Evolutionary conservation across 2,329 filamentous ascomycete species (phyloP).

Genomic region (Cercospora sp.): DNA sequence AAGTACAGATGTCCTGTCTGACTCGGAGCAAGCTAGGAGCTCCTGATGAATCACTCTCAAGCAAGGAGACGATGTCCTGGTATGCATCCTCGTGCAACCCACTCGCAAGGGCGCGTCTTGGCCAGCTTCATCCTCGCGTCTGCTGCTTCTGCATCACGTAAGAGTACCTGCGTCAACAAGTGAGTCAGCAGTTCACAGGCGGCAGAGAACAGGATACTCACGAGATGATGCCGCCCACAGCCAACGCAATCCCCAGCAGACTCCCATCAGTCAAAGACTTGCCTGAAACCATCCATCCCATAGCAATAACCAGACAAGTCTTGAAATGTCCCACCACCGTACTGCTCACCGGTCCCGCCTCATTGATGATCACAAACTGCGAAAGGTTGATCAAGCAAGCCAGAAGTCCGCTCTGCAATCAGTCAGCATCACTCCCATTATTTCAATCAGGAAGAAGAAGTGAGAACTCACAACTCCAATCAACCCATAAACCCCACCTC

Average conservation of each 20-base stretch:
- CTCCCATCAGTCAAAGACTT: conserved; percentile 34
- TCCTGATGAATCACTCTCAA: neutral
- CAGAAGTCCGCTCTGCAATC: conserved; percentile 63
- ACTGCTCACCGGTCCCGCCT: conserved; percentile 38
- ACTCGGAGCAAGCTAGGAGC: neutral
- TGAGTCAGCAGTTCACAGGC: conserved; percentile 6
- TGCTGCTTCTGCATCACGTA: conserved; percentile 23
- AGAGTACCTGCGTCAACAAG: conserved; percentile 20
- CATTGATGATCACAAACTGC: conserved; percentile 40
- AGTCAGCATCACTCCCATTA: no score
- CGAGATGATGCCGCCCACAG: conserved; percentile 38
- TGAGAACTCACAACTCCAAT: conserved; percentile 56
- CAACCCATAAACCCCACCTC: conserved; percentile 44
- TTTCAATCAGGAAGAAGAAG: no score
- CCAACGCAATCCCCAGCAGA: conserved; percentile 35
- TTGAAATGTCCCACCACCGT: conserved; percentile 42
- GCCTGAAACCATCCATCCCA: conserved; percentile 37
- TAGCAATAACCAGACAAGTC: conserved; percentile 37
- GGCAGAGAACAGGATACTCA: conserved; percentile 26
- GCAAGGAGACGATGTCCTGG: neutral
- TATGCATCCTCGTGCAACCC: neutral
- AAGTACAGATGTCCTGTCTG: neutral
- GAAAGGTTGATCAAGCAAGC: conserved; percentile 62
- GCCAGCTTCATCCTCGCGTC: conserved; percentile 20
- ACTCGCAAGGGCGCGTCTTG: neutral